A percentile compares a stretch with the other conserved stretches of the same genome.
Conservation (phyloP, 805 yeast species). For the Pichia thaimueangensis region DNA sequence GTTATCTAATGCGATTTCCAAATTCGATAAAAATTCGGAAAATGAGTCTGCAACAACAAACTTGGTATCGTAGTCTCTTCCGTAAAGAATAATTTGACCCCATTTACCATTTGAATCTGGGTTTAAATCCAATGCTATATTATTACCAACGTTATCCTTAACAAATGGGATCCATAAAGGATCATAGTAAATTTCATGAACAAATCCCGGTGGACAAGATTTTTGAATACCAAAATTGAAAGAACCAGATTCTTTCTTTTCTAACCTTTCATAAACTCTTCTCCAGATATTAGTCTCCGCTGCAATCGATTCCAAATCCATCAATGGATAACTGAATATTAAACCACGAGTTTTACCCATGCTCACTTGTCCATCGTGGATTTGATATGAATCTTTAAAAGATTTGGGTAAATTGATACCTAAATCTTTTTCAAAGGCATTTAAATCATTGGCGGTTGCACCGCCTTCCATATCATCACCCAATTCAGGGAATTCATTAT, state of each 20-base stretch:
- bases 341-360: constrained; percentile 73
- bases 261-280: constrained; percentile 41
- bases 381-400: constrained; percentile 68
- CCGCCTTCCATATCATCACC: constrained; percentile 70
- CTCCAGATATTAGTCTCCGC: constrained; percentile 86
- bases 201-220: constrained; percentile 70
- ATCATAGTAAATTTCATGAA: constrained; percentile 78
- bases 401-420: constrained; percentile 70
- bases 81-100: constrained; percentile 92
- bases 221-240: constrained; percentile 34
- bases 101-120: constrained; percentile 73
- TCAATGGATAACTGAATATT: constrained; percentile 69
- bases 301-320: constrained; percentile 75
- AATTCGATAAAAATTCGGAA: constrained; percentile 77
- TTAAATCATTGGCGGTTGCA: constrained; percentile 73
- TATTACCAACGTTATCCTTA: constrained; percentile 86
- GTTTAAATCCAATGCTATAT: constrained; percentile 82
- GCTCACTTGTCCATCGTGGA: constrained; percentile 88
- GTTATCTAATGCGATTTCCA: constrained; percentile 81
- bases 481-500: constrained; percentile 72
- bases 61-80: constrained; percentile 89
- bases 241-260: constrained; percentile 15
- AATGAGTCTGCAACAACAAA: constrained; percentile 81
- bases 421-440: constrained; percentile 78
- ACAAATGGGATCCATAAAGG: constrained; percentile 88